phyloP scores from a whole-genome alignment of 2,329 filamentous ascomycete species.

The Teratosphaeria zuluensis region DNA sequence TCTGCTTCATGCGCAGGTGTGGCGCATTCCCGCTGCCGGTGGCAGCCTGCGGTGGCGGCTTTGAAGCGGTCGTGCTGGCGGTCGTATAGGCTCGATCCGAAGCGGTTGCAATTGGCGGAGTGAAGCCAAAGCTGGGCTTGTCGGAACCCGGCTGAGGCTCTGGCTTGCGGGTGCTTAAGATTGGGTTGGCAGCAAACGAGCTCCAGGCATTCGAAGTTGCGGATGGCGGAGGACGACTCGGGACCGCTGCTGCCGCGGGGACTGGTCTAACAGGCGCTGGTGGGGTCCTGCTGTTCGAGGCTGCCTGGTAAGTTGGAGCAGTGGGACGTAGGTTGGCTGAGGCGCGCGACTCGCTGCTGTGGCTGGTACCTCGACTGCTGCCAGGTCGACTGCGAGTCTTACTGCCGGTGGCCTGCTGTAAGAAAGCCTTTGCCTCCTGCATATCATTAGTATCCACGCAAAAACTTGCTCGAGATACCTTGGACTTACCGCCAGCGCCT shows the following conservation, averaged over 20 bases:
- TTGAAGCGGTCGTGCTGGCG: not conserved
- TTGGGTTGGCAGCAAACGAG: not conserved
- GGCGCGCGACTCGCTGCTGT: not conserved
- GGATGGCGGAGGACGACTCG: not conserved
- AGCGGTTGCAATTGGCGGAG: not conserved
- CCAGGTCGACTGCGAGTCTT: not conserved
- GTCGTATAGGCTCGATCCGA: not conserved
- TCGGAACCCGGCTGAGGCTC: not conserved
- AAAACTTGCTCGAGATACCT: not conserved
- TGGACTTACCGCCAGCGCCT: not conserved
- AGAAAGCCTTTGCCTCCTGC: not conserved
- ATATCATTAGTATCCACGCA: not conserved
- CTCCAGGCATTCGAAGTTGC: not conserved
- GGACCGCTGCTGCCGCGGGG: not conserved
- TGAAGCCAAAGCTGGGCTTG: not conserved
- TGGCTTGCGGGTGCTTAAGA: not conserved
- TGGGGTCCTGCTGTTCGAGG: not conserved
- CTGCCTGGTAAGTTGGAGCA: not conserved
- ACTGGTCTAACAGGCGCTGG: not conserved
- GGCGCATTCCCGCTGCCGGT: not conserved
- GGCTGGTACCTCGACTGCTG: not conserved
- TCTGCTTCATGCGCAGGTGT: not conserved
- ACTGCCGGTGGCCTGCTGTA: not conserved
- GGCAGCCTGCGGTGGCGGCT: not conserved
- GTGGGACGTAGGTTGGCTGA: not conserved